Conservation (phyloP, 176 grass and related monocot genomes). For the Bothriochloa decipiens region DNA sequence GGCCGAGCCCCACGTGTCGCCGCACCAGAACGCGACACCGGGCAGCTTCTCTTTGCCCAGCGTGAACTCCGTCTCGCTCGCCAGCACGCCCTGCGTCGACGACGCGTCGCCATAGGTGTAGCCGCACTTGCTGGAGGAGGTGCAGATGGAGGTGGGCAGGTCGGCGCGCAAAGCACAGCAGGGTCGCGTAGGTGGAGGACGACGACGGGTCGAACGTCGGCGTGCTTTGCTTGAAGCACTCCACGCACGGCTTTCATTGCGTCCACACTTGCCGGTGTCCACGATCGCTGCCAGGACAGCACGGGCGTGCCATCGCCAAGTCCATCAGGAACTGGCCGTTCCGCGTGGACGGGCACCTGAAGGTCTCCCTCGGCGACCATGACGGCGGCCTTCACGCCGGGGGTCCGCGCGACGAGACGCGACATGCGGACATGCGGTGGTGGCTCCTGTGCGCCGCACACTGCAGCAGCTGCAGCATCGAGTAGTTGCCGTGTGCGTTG, state of each 20-base stretch:
- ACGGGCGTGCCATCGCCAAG: slow-evolving; percentile 71
- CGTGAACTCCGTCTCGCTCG: slow-evolving; percentile 71
- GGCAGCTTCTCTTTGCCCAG: slow-evolving; percentile 36
- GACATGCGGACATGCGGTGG: no score
- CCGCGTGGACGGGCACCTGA: slow-evolving; percentile 54
- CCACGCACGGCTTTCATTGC: slow-evolving; percentile 71
- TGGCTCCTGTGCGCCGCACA: no score
- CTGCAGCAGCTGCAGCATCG: no score
- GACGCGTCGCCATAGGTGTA: slow-evolving; percentile 73
- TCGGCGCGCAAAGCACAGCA: slow-evolving; percentile 59
- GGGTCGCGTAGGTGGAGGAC: slow-evolving; percentile 66
- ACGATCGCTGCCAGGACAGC: slow-evolving; percentile 58
- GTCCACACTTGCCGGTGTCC: slow-evolving; percentile 89
- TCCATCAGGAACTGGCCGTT: slow-evolving; percentile 74
- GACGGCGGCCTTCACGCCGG: no score
- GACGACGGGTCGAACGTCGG: slow-evolving; percentile 61
- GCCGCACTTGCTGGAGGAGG: slow-evolving; percentile 33
- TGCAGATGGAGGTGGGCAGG: slow-evolving; percentile 54
- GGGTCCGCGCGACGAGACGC: no score
- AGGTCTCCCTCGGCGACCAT: no score
- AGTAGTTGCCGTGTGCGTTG: no score
- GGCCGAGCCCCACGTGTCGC: slow-evolving; percentile 67
- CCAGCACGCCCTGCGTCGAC: slow-evolving; percentile 64
- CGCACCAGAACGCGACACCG: slow-evolving; percentile 63
- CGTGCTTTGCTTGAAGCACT: slow-evolving; percentile 61